These are phyloP conservation scores for Ustilago xerochloae DNA, from an alignment of 1,284 basidiomycete species.

Conservation along the genomic window DNA sequence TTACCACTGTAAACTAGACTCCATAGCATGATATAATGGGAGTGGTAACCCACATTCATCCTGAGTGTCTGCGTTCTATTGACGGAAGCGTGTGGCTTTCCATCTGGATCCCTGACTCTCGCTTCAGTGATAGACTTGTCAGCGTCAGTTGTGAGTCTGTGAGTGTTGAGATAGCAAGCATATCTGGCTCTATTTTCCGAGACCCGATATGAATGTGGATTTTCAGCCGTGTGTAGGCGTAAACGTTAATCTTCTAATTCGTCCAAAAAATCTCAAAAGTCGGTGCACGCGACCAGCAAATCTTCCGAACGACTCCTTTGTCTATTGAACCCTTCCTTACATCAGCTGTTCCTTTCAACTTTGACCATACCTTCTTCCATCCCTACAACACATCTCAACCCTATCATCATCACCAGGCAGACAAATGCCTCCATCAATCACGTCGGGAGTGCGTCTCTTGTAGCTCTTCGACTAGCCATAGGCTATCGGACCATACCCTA, in stretches of 20 bases:
- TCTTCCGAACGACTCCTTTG: conserved; percentile 10
- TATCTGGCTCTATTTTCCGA: conserved; percentile 3
- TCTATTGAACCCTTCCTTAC: conserved; percentile 5
- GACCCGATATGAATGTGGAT: conserved; percentile 3
- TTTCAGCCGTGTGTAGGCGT: background rate
- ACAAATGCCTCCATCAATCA: too few relatives aligned
- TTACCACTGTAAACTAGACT: conserved; percentile 34
- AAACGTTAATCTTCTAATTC: background rate
- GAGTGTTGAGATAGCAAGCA: background rate
- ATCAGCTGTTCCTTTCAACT: conserved; percentile 4
- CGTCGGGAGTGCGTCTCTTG: too few relatives aligned
- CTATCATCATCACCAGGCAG: background rate
- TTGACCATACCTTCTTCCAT: background rate
- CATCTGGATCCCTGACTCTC: too few relatives aligned
- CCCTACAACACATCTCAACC: background rate
- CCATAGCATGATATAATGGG: background rate
- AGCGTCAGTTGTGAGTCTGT: background rate
- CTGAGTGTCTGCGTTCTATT: background rate
- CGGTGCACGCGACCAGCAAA: conserved; percentile 29
- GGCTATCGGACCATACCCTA: background rate
- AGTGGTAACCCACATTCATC: conserved; percentile 2
- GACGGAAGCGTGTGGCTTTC: background rate
- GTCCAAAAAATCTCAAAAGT: conserved; percentile 1
- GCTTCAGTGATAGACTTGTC: too few relatives aligned
- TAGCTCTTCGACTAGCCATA: background rate